A percentile compares a stretch with the other conserved stretches of the same genome.
phyloP scores from a whole-genome alignment of 345 rosid species.

The Eucalyptus erythrocorys region DNA sequence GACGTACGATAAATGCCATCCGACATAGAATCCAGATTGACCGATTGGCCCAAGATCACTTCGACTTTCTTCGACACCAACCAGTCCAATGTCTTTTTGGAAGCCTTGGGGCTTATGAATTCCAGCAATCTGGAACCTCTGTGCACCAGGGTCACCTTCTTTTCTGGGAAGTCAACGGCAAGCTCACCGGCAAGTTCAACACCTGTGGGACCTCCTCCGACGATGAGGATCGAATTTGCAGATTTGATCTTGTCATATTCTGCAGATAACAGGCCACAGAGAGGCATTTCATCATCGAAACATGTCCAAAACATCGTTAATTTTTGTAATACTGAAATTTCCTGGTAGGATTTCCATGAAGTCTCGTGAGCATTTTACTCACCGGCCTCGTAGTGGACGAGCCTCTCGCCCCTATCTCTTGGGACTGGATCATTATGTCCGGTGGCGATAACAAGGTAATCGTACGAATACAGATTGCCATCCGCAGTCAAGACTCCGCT shows the following conservation, averaged over 20 bases:
- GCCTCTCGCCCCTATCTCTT: slow-evolving; percentile 40
- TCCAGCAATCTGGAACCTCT: slow-evolving; percentile 74
- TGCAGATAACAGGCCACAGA: slow-evolving; percentile 1
- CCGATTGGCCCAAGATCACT: slow-evolving; percentile 53
- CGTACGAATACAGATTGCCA: slow-evolving; percentile 32
- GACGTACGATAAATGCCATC: slow-evolving; percentile 44
- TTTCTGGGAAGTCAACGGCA: slow-evolving; percentile 67
- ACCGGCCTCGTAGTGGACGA: slow-evolving; percentile 47
- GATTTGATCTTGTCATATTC: slow-evolving; percentile 68
- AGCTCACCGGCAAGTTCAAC: slow-evolving; percentile 94
- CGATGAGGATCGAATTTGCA: slow-evolving; percentile 56
- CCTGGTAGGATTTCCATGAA: background rate
- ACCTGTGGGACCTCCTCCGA: slow-evolving; percentile 95
- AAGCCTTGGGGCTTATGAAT: slow-evolving; percentile 62
- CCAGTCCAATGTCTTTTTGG: slow-evolving; percentile 61
- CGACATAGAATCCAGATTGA: slow-evolving; percentile 37
- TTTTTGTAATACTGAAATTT: background rate
- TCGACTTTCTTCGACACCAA: slow-evolving; percentile 55
- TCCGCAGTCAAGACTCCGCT: slow-evolving; percentile 46
- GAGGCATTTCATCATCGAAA: background rate
- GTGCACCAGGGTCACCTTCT: slow-evolving; percentile 71
- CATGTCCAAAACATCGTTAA: background rate
- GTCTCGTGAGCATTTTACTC: background rate
- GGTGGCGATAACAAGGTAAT: slow-evolving; percentile 79
- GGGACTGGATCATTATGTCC: slow-evolving; percentile 58